Evolutionary conservation across 2,329 filamentous ascomycete species (phyloP), one percentile per base, ranked within the genome.

Genomic region (Aschersonia sp.): DNA sequence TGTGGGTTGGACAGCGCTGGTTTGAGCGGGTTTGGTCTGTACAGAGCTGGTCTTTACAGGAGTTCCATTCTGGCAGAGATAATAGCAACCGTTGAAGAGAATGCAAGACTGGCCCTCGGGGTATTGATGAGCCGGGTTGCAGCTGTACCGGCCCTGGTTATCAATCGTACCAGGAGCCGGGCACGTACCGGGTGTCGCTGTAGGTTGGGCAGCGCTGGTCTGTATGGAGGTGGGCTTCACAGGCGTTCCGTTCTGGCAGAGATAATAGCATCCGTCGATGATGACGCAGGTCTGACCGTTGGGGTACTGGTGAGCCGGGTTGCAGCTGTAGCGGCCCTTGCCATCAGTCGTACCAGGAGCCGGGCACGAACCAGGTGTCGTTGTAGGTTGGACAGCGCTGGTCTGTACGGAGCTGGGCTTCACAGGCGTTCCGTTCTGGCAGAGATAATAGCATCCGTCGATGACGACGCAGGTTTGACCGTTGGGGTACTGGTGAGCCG

Each of bases 271-370:
- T 29, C 50, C 54, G 11, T 50, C 46, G 35, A 53, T 32, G n/a
- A 40, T 8, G 10, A 32, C 42, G 52, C 54, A 56, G 9, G n/a
- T 40, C 50, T 53, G 52, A 6, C 53, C 53, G 37, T 46, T 43
- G 44, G 54, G 54, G 46, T 55, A 55, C 47, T 53, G 41, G 40
- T 54, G 51, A 3, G 52, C 54, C 12, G 53, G 54, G 51, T 55
- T 55, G 51, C 54, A 56, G 30, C 46, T 48, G 50, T 55, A 55
- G 32, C 51, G 47, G 46, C 54, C 54, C 37, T 48, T 31, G 44
- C 32, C 35, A 46, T 51, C 50, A 11, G 47, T 51, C 45, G 30
- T 12, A 42, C 49, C 39, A 46, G 49, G 43, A 0, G 41, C 39
- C 7, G 33, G 33, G 11, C 33, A 37, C n/a, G n/a, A n/a, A n/a